Evolutionary conservation across 257 asterid genomes (phyloP).

Genomic region (Nicotiana sylvestris): DNA sequence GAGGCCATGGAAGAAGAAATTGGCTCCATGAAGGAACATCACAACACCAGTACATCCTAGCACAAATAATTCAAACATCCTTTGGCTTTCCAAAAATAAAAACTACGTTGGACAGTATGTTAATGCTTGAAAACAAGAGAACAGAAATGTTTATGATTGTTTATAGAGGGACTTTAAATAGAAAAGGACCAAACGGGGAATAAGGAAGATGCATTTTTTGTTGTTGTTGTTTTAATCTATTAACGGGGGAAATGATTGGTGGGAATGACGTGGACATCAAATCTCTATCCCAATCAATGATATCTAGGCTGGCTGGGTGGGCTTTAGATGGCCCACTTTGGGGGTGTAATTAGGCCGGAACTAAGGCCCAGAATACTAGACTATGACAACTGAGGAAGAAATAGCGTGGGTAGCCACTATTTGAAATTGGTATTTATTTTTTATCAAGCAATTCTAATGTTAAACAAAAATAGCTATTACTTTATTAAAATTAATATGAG

Average conservation of each 20-base stretch:
- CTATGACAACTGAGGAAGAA: background rate
- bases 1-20: constrained; percentile 54
- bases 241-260: background rate
- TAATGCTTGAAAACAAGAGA: background rate
- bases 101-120: no score
- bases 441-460: no score
- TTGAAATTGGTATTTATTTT: no score
- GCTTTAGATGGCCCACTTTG: background rate
- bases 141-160: background rate
- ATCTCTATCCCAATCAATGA: background rate
- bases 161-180: background rate
- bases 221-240: background rate
- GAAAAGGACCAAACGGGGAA: background rate
- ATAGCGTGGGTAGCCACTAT: no score
- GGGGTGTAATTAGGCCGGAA: background rate
- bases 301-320: background rate
- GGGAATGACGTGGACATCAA: constrained; percentile 13
- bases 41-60: constrained; percentile 69
- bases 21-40: constrained; percentile 62
- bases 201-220: background rate
- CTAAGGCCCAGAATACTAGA: background rate
- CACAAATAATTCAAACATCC: constrained; percentile 52
- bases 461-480: no score
- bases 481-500: no score
- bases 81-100: no score